These are phyloP conservation scores for Thelonectria blattea DNA, from an alignment of 2,329 filamentous ascomycete species.

Conservation along the genomic window DNA sequence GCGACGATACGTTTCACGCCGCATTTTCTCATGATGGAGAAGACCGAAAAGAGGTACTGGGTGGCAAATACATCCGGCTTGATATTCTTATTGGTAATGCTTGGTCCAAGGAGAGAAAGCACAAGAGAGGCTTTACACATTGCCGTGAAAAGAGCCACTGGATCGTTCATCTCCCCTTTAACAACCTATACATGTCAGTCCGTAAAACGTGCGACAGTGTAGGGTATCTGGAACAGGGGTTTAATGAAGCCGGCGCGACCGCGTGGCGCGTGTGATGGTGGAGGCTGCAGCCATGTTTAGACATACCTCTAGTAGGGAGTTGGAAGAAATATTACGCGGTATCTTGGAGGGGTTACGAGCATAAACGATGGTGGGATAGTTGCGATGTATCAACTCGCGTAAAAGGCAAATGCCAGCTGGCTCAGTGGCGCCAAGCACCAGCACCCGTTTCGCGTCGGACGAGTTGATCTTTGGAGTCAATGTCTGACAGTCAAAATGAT, in stretches of 20 bases:
- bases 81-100: neutral
- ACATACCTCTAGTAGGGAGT: conserved; percentile 15
- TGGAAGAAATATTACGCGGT: conserved; percentile 3
- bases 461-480: neutral
- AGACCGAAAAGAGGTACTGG: conserved; percentile 12
- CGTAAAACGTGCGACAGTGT: neutral
- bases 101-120: conserved; percentile 24
- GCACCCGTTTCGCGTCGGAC: conserved; percentile 11
- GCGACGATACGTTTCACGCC: conserved; percentile 39
- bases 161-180: conserved; percentile 35
- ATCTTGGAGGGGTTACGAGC: conserved; percentile 23
- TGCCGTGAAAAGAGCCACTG: conserved; percentile 1
- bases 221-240: conserved; percentile 1
- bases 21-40: conserved; percentile 19
- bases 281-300: too few relatives aligned
- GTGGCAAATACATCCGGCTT: neutral
- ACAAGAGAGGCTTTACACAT: conserved; percentile 11
- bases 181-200: conserved; percentile 25
- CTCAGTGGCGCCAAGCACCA: conserved; percentile 42
- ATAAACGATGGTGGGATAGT: conserved; percentile 33
- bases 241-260: neutral
- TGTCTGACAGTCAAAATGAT: neutral
- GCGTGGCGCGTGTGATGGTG: too few relatives aligned
- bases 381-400: conserved; percentile 37
- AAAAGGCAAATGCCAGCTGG: conserved; percentile 41